These are phyloP conservation scores for Eutrema japonicum DNA, from an alignment of 345 rosid genomes.

Conservation along the genomic window DNA sequence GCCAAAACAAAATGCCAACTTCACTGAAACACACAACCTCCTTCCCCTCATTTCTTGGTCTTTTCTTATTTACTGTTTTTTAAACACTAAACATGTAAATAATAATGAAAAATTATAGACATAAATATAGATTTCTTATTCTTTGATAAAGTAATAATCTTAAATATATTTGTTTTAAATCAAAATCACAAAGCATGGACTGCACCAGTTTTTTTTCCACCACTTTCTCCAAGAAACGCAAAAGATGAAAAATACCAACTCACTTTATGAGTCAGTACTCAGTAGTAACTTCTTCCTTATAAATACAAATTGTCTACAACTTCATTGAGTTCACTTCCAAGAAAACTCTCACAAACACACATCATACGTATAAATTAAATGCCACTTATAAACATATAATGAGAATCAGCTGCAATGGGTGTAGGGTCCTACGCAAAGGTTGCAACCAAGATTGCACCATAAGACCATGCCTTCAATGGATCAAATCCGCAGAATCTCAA, in stretches of 20 bases:
- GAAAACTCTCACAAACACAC: slow-evolving; percentile 27
- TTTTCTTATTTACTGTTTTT: slow-evolving; percentile 2
- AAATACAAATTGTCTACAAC: slow-evolving; percentile 26
- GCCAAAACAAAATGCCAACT: slow-evolving; percentile 50
- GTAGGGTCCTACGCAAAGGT: slow-evolving; percentile 72
- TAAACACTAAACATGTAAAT: slow-evolving; percentile 14
- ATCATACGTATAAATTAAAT: not conserved
- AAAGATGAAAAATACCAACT: slow-evolving; percentile 30
- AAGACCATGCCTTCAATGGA: slow-evolving; percentile 76
- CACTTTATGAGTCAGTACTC: slow-evolving; percentile 31
- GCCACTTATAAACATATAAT: slow-evolving; percentile 15
- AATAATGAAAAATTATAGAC: not conserved
- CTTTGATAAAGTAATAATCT: slow-evolving; percentile 22
- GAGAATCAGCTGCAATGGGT: slow-evolving; percentile 77
- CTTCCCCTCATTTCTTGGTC: slow-evolving; percentile 41
- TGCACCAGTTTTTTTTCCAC: slow-evolving; percentile 38
- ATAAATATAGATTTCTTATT: not conserved
- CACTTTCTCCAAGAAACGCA: slow-evolving; percentile 47
- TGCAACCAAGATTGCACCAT: slow-evolving; percentile 66
- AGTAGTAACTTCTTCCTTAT: slow-evolving; percentile 42
- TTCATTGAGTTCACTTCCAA: slow-evolving; percentile 25
- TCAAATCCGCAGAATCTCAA: slow-evolving; percentile 64
- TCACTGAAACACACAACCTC: slow-evolving; percentile 48
- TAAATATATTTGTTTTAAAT: not conserved
- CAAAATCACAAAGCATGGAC: slow-evolving; percentile 21